Percentiles rank a stretch among this genome's conserved stretches.
Evolutionary conservation across 2,329 filamentous ascomycete species (phyloP).

Genomic region (Polychaeton citri): DNA sequence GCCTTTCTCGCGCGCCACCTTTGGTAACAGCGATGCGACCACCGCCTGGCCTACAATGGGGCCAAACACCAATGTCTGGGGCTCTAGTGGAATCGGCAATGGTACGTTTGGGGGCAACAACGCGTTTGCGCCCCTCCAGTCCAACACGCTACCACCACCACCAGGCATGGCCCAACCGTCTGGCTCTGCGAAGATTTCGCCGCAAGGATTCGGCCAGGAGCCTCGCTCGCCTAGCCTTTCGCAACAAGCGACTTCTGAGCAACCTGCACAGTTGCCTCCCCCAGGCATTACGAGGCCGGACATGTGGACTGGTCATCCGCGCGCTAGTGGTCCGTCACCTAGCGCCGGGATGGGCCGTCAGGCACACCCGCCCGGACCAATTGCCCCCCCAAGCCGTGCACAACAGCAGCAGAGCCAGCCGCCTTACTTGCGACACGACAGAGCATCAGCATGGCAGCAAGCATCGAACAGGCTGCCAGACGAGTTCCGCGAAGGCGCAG

Average conservation of each 20-base stretch:
- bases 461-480: slow-evolving; percentile 12
- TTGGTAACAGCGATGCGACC: slow-evolving; percentile 12
- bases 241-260: slow-evolving; percentile 12
- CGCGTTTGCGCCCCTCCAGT: slow-evolving; percentile 17
- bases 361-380: slow-evolving; percentile 19
- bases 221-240: slow-evolving; percentile 13
- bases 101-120: slow-evolving; percentile 50
- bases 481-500: slow-evolving; percentile 12
- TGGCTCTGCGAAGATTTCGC: slow-evolving; percentile 19
- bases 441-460: slow-evolving; percentile 16
- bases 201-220: slow-evolving; percentile 15
- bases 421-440: slow-evolving; percentile 6
- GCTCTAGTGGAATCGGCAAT: slow-evolving; percentile 60
- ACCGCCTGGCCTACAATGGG: slow-evolving; percentile 20
- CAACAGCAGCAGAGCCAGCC: slow-evolving; percentile 11
- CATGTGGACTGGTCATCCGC: slow-evolving; percentile 12
- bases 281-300: slow-evolving; percentile 16
- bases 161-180: slow-evolving; percentile 18
- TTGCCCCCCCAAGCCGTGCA: slow-evolving; percentile 21
- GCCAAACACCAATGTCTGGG: slow-evolving; percentile 56
- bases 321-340: slow-evolving; percentile 17
- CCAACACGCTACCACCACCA: slow-evolving; percentile 16
- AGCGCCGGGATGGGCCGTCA: slow-evolving; percentile 16
- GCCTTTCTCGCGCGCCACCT: slow-evolving; percentile 19
- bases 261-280: slow-evolving; percentile 14